Evolutionary conservation across 768 basidiomycete genomes (phyloP), one percentile per base, ranked within the genome.

Genomic region (Russula griseocarnosa): DNA sequence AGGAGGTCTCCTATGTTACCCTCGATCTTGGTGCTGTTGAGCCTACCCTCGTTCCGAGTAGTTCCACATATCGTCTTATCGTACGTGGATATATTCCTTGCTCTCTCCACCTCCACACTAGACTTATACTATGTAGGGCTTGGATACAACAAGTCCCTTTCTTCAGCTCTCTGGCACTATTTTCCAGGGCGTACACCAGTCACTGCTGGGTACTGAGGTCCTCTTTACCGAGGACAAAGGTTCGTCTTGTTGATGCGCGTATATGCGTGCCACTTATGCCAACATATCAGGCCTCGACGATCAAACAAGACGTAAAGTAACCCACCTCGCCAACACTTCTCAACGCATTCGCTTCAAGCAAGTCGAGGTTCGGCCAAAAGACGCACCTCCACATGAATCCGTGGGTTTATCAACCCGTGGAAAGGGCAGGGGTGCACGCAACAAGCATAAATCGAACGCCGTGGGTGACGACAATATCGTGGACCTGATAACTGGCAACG

Each of bases 91-190:
- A 9, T 49, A 20, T 16, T 16, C 3, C 32, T 8, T 18, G 20
- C 18, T 63, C 38, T 50, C 49, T 13, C 28, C 2, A 50, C 42
- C 54, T 47, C 26, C 30, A 52, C 28, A 52, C 42, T 9, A 36
- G 24, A 34, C 38, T 57, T 55, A 56, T 3, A 10, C 55, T 8
- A 2, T 10, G 28, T 61, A 75, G 91, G 90, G 90, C 1, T 72
- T 92, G 26, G 89, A 93, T 70, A 88, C 88, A 0, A 83, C 88
- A 0, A 86, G 83, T 0, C 90, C 91, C 0, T 90, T 84, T 67
- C 73, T 93, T 24, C 91, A 93, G 67, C 78, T 92, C 0, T 85
- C 86, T 5, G 89, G 90, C 2, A 86, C 87, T 1, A 79, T 90
- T 22, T 79, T 92, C 66, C 85, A 85, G 72, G 91, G 91, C 0